Evolutionary conservation across 2,329 filamentous ascomycete species (phyloP).

Genomic region (Diaporthe australafricana): DNA sequence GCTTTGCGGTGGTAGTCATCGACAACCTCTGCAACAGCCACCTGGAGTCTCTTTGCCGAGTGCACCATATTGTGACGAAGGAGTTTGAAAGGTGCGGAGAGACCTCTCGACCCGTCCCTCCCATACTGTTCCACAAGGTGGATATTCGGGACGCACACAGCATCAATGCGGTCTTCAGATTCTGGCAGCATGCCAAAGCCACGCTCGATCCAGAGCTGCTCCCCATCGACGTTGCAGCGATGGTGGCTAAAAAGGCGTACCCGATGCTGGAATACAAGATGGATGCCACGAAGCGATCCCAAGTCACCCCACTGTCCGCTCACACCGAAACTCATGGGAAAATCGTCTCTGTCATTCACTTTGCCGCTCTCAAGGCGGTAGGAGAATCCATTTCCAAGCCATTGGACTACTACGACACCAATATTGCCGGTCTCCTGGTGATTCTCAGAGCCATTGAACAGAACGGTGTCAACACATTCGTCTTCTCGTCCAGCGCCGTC

Average conservation of each 20-base stretch:
- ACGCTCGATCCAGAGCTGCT: slow-evolving; percentile 20
- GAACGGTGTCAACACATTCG: slow-evolving; percentile 30
- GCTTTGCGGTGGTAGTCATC: slow-evolving; percentile 35
- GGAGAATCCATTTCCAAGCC: slow-evolving; percentile 33
- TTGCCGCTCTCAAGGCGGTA: slow-evolving; percentile 35
- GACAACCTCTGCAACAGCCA: slow-evolving; percentile 37
- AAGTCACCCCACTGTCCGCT: slow-evolving; percentile 6
- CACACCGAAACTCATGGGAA: slow-evolving; percentile 17
- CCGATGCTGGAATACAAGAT: slow-evolving; percentile 32
- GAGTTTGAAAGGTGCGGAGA: slow-evolving; percentile 32
- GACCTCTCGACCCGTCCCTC: slow-evolving; percentile 22
- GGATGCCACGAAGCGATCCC: slow-evolving; percentile 18
- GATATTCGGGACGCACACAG: slow-evolving; percentile 27
- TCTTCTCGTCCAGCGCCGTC: slow-evolving; percentile 34
- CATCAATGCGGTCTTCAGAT: slow-evolving; percentile 31
- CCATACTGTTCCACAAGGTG: slow-evolving; percentile 32
- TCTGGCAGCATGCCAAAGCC: slow-evolving; percentile 31
- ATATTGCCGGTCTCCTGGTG: slow-evolving; percentile 27
- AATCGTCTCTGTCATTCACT: slow-evolving; percentile 35
- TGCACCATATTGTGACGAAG: slow-evolving; percentile 32
- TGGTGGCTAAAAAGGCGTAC: slow-evolving; percentile 31
- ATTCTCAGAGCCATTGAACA: slow-evolving; percentile 30
- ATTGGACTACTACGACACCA: slow-evolving; percentile 34
- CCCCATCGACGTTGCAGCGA: slow-evolving; percentile 31
- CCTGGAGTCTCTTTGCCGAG: slow-evolving; percentile 32